These are phyloP conservation scores for Dipteronia dyeriana DNA, from an alignment of 345 rosid genomes.

Conservation along the genomic window DNA sequence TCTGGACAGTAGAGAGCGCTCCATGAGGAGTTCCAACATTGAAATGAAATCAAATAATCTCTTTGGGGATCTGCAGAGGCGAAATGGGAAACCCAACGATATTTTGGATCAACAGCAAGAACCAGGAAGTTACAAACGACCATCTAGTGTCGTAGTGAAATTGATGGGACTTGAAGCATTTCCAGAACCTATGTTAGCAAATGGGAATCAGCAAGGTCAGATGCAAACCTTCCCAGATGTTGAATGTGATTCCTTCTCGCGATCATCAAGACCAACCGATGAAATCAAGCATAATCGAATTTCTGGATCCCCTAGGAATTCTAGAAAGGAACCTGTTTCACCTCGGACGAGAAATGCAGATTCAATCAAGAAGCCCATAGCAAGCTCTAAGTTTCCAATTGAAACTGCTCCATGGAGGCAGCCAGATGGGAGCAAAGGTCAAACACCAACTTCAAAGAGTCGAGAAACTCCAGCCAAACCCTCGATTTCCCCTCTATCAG, in stretches of 20 bases:
- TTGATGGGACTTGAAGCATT: constrained; percentile 84
- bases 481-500: constrained; percentile 40
- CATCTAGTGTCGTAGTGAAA: constrained; percentile 77
- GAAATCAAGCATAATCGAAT: constrained; percentile 37
- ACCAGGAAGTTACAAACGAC: constrained; percentile 52
- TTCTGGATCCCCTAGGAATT: constrained; percentile 52
- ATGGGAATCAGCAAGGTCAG: constrained; percentile 23
- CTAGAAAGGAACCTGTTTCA: constrained; percentile 43
- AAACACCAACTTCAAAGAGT: constrained; percentile 33
- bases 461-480: constrained; percentile 31
- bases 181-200: constrained; percentile 39
- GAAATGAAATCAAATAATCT: constrained; percentile 42
- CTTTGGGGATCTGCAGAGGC: constrained; percentile 26
- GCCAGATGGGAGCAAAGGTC: constrained; percentile 52
- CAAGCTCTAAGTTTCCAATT: constrained; percentile 51
- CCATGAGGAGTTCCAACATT: constrained; percentile 42
- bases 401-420: constrained; percentile 77
- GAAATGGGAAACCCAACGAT: constrained; percentile 18
- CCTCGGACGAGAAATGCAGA: constrained; percentile 41
- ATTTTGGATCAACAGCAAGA: constrained; percentile 43
- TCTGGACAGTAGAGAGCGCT: constrained; percentile 69
- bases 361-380: constrained; percentile 41
- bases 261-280: constrained; percentile 32
- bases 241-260: constrained; percentile 29
- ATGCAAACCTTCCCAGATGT: constrained; percentile 23